phyloP scores from a whole-genome alignment of 2,329 filamentous ascomycete genomes.

The Colletotrichum lentis region DNA sequence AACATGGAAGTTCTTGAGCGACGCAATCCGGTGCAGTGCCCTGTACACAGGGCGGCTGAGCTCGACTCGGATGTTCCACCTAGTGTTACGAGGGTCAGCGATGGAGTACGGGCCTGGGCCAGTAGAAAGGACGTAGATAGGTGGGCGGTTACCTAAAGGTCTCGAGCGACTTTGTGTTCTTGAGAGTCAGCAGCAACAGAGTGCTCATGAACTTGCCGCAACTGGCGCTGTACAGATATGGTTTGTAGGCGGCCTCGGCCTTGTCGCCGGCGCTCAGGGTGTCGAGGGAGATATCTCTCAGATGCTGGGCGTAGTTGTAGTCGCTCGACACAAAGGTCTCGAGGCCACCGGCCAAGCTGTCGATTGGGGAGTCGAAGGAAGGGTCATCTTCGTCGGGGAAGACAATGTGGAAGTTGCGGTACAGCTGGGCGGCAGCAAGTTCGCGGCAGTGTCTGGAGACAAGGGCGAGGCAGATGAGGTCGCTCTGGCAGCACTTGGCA shows the following conservation, averaged over 20 bases:
- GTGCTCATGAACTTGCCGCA: constrained; percentile 72
- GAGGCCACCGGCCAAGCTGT: constrained; percentile 65
- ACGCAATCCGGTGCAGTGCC: constrained; percentile 61
- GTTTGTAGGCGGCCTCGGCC: constrained; percentile 62
- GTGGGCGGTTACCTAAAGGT: constrained; percentile 56
- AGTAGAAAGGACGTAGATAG: constrained; percentile 39
- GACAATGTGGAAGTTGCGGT: constrained; percentile 67
- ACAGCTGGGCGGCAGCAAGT: constrained; percentile 65
- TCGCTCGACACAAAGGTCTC: constrained; percentile 70
- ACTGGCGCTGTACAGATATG: constrained; percentile 62
- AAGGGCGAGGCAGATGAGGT: constrained; percentile 66
- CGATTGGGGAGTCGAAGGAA: constrained; percentile 61
- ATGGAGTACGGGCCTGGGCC: no score
- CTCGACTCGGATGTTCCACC: constrained; percentile 72
- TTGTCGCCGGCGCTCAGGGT: constrained; percentile 61
- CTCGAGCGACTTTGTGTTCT: constrained; percentile 63
- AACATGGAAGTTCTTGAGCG: constrained; percentile 63
- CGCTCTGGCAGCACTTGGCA: constrained; percentile 58
- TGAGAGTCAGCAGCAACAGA: constrained; percentile 64
- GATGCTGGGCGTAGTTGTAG: constrained; percentile 68
- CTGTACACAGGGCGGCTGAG: constrained; percentile 66
- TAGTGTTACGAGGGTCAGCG: constrained; percentile 41
- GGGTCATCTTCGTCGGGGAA: constrained; percentile 68
- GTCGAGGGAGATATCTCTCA: constrained; percentile 65
- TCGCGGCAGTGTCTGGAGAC: constrained; percentile 66